These are phyloP conservation scores for Orychophragmus violaceus DNA, from an alignment of 345 rosid species.

Conservation along the genomic window DNA sequence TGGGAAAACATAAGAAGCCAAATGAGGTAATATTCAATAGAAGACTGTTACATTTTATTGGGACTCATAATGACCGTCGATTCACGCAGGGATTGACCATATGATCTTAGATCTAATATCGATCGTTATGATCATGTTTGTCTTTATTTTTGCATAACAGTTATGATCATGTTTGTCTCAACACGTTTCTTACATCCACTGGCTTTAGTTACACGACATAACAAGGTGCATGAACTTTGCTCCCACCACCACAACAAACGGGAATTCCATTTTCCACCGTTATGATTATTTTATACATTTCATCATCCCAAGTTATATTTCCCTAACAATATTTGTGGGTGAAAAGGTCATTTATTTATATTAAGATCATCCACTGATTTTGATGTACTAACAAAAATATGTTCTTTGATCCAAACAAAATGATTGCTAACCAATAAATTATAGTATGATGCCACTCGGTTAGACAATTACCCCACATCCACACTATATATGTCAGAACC, in stretches of 20 bases:
- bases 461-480: constrained; percentile 37
- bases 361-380: not conserved
- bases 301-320: not conserved
- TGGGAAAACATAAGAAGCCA: too few relatives aligned
- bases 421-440: not conserved
- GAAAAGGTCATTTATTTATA: not conserved
- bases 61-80: constrained; percentile 29
- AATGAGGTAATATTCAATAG: not conserved
- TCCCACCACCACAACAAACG: constrained; percentile 10
- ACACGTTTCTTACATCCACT: not conserved
- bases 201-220: constrained; percentile 2
- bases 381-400: not conserved
- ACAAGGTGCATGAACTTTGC: constrained; percentile 38
- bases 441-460: not conserved
- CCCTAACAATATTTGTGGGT: not conserved
- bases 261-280: constrained; percentile 11
- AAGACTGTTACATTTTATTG: constrained; percentile 24
- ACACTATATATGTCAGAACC: constrained; percentile 44
- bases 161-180: not conserved
- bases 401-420: not conserved
- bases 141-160: too few relatives aligned
- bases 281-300: not conserved
- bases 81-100: constrained; percentile 21
- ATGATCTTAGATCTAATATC: not conserved
- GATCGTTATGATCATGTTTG: constrained; percentile 9